Conservation (phyloP, 2,329 filamentous ascomycete species). For the Phyllachora maydis region DNA sequence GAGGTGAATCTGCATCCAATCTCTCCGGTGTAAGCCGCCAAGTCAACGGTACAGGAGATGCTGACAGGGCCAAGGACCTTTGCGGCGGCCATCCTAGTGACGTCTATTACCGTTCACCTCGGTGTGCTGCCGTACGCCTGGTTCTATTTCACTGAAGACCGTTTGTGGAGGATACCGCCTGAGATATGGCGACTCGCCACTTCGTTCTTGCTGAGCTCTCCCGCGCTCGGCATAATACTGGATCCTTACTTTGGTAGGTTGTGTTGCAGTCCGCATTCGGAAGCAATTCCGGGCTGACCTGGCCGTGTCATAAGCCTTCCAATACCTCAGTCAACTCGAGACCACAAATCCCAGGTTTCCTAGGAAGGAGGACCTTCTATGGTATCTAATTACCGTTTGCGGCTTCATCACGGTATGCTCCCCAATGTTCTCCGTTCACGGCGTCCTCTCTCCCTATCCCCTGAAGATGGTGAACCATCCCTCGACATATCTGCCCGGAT, state of each 20-base stretch:
- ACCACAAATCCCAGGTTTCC: conserved; percentile 48
- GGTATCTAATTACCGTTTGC: conserved; percentile 58
- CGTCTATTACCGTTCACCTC: conserved; percentile 40
- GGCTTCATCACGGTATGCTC: conserved; percentile 57
- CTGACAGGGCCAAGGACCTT: conserved; percentile 44
- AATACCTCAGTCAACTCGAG: conserved; percentile 59
- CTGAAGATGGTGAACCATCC: conserved; percentile 8
- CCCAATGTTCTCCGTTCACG: conserved; percentile 2
- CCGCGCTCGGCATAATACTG: conserved; percentile 33
- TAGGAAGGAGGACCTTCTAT: conserved; percentile 58
- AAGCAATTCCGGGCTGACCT: not conserved
- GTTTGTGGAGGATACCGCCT: conserved; percentile 32
- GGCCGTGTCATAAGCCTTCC: conserved; percentile 32
- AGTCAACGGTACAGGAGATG: no score
- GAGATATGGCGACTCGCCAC: conserved; percentile 21
- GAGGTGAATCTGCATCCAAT: conserved; percentile 17
- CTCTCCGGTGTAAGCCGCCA: no score
- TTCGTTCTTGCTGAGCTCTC: conserved; percentile 19
- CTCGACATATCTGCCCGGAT: conserved; percentile 65
- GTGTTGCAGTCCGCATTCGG: conserved; percentile 2
- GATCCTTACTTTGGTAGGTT: conserved; percentile 51
- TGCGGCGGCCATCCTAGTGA: conserved; percentile 38
- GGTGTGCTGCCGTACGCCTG: conserved; percentile 27
- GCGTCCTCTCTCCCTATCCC: conserved; percentile 4
- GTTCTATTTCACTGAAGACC: conserved; percentile 30